phyloP scores from a whole-genome alignment of 495 filamentous ascomycete species.

The Penicillium diatomitis region DNA sequence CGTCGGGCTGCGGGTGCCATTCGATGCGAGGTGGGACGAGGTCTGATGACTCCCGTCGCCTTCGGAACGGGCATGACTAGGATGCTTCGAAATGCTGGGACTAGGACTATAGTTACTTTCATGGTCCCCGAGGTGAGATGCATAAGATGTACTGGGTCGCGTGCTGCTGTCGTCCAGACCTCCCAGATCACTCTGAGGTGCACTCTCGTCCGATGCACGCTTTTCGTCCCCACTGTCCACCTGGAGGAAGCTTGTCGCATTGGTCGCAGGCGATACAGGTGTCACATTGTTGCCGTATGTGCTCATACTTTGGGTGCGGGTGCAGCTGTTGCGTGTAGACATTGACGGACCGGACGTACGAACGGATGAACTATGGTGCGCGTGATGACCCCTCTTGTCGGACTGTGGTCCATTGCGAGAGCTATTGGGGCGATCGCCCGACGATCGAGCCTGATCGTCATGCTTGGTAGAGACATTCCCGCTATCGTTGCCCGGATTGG shows the following conservation, averaged over 20 bases:
- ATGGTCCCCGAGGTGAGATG: constrained; percentile 11
- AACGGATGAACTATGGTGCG: constrained; percentile 30
- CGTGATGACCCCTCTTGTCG: constrained; percentile 22
- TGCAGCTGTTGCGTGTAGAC: constrained; percentile 35
- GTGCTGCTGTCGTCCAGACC: constrained; percentile 20
- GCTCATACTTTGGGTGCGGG: constrained; percentile 35
- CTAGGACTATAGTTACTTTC: constrained; percentile 12
- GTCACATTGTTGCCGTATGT: constrained; percentile 38
- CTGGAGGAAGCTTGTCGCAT: constrained; percentile 43
- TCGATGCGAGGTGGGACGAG: constrained; percentile 14
- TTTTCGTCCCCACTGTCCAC: constrained; percentile 42
- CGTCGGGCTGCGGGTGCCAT: constrained; percentile 20
- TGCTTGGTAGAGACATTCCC: constrained; percentile 5
- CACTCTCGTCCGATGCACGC: constrained; percentile 20
- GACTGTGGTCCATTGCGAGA: constrained; percentile 19
- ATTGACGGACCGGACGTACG: constrained; percentile 28
- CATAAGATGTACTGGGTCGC: constrained; percentile 24
- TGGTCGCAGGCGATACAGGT: constrained; percentile 40
- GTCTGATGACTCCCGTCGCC: constrained; percentile 20
- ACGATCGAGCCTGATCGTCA: constrained; percentile 10
- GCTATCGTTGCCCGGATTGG: constrained; percentile 13
- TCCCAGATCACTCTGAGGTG: constrained; percentile 19
- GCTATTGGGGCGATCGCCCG: constrained; percentile 22
- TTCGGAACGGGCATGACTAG: constrained; percentile 11
- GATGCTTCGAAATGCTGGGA: constrained; percentile 7